Evolutionary conservation across 2,329 filamentous ascomycete genomes (phyloP), one percentile per base, ranked within the genome.

Genomic region (Beauveria sp.): DNA sequence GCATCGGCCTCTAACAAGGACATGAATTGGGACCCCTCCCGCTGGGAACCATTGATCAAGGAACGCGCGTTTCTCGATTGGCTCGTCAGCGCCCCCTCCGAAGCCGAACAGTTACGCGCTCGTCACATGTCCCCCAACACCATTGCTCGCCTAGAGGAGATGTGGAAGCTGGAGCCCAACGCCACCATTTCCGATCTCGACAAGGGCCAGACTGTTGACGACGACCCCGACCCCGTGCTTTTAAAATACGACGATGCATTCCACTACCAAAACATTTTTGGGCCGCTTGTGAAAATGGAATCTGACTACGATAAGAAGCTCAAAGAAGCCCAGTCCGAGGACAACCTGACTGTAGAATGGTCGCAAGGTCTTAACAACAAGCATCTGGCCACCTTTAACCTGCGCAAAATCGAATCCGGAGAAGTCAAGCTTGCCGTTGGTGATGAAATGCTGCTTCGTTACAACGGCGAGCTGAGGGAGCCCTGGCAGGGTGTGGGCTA

Each of bases 21-120:
- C 70, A 98, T 99, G 93, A 99, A 95, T 74, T 99, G 95, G 95
- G 95, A 99, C 73, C 96, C 93, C 6, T 96, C 93, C 28, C 87
- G 93, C 71, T 99, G 95, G 95, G 93, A 98, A 73, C 95, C 95
- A 14, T 81, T 99, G 62, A 98, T 99, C 66, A 93, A 97, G 74
- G 95, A 99, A 71, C 91, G 95, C 55, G 95, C 92, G 18, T 99
- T 99, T 72, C 77, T 99, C 43, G 84, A 89, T 45, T 99, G 95
- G 95, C 89, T 99, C 26, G 93, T 99, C 8, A 86, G 87, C 51
- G 82, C 89, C 10, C 95, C 95, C 1, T 90, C 90, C 40, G 96
- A 99, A 71, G 90, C 95, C 67, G 95, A 99, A 76, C 95, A 98
- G 75, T 87, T 99, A 64, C 91, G 95, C 62, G 95, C 93, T 60